Conservation (phyloP, 2,329 filamentous ascomycete genomes). For the Pyrenochaeta sp. region DNA sequence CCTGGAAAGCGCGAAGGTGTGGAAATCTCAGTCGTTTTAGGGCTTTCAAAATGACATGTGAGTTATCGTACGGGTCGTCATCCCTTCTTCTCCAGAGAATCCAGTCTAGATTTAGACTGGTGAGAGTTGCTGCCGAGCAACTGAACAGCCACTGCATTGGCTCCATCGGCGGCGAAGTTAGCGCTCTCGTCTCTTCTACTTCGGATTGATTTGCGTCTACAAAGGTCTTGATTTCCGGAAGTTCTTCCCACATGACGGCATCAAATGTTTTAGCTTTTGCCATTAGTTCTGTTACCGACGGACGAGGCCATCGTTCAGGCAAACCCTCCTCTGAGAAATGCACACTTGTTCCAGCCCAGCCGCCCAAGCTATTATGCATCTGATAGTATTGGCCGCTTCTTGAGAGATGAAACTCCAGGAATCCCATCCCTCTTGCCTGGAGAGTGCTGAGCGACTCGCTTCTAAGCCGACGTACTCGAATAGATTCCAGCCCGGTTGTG, state of each 20-base stretch:
- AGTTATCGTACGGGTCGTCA: conserved; percentile 14
- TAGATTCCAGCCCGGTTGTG: conserved; percentile 49
- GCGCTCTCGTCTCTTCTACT: background rate
- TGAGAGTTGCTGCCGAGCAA: conserved; percentile 36
- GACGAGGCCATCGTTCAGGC: conserved; percentile 7
- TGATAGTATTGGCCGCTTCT: conserved; percentile 37
- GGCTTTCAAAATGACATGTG: conserved; percentile 24
- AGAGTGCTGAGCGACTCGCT: conserved; percentile 25
- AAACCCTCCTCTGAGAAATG: conserved; percentile 23
- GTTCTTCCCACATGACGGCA: conserved; percentile 33
- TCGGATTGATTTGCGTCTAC: conserved; percentile 21
- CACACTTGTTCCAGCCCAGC: conserved; percentile 40
- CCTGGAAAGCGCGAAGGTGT: conserved; percentile 55
- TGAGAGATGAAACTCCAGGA: conserved; percentile 35
- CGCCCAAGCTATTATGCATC: conserved; percentile 45
- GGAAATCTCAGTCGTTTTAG: conserved; percentile 53
- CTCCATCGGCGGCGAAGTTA: conserved; percentile 14
- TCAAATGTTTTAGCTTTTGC: conserved; percentile 34
- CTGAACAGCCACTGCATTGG: conserved; percentile 28
- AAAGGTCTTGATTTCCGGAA: conserved; percentile 36
- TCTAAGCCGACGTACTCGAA: conserved; percentile 54
- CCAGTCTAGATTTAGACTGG: conserved; percentile 48
- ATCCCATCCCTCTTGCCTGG: conserved; percentile 25
- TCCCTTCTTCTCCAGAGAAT: conserved; percentile 41
- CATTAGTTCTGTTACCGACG: conserved; percentile 20